These are phyloP conservation scores for Andrographis paniculata DNA, from an alignment of 305 asterid species.

Conservation along the genomic window DNA sequence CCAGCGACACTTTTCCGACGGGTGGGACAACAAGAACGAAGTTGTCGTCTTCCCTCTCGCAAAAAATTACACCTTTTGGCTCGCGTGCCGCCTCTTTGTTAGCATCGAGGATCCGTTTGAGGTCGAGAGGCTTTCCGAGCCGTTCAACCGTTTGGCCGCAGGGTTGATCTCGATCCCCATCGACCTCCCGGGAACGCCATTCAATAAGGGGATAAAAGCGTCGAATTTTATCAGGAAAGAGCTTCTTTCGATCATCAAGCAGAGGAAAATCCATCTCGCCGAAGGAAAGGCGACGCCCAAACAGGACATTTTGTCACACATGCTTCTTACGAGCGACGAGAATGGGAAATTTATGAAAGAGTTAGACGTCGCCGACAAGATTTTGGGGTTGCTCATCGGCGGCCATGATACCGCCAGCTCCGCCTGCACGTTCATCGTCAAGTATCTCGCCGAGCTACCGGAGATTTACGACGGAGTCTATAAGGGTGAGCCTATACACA, in stretches of 20 bases:
- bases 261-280: conserved; percentile 22
- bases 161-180: conserved; percentile 38
- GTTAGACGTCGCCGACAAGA: conserved; percentile 29
- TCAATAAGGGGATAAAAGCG: conserved; percentile 31
- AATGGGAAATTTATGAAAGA: conserved; percentile 26
- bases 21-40: conserved; percentile 28
- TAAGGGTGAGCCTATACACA: conserved; percentile 14
- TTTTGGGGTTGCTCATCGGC: conserved; percentile 32
- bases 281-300: conserved; percentile 29
- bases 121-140: conserved; percentile 25
- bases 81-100: conserved; percentile 32
- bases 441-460: conserved; percentile 36
- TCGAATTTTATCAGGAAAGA: conserved; percentile 24
- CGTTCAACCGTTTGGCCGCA: conserved; percentile 27
- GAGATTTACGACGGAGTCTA: conserved; percentile 31
- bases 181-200: conserved; percentile 34
- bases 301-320: conserved; percentile 37
- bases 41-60: conserved; percentile 28
- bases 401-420: conserved; percentile 43
- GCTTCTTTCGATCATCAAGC: conserved; percentile 24
- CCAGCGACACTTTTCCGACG: conserved; percentile 22
- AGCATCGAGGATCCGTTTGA: conserved; percentile 30
- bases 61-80: conserved; percentile 30
- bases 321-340: conserved; percentile 30
- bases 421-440: conserved; percentile 27